Evolutionary conservation across 2,329 filamentous ascomycete species (phyloP).

Genomic region (Knoxdaviesia proteae): DNA sequence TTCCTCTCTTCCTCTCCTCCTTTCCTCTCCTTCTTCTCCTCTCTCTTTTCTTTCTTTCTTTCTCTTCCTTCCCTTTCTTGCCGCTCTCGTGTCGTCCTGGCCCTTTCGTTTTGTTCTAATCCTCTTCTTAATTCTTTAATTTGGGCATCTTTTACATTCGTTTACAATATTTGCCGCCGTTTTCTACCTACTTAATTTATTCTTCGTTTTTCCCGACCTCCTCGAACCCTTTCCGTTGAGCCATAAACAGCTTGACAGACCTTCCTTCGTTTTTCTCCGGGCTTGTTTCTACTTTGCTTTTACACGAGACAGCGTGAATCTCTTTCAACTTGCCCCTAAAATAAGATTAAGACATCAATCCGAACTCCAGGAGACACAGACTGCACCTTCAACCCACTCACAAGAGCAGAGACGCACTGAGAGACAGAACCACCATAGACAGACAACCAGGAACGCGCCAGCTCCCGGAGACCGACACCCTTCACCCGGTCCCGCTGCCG

Average conservation of each 20-base stretch:
- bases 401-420: too few species aligned
- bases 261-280: not conserved
- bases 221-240: too few species aligned
- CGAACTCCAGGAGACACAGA: not conserved
- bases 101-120: not conserved
- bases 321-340: not conserved
- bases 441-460: too few species aligned
- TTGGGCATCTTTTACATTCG: not conserved
- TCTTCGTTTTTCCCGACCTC: too few species aligned
- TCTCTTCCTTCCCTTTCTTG: not conserved
- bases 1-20: not conserved
- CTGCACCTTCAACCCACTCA: not conserved
- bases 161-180: not conserved
- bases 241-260: too few species aligned
- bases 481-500: not conserved
- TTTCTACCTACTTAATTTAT: not conserved
- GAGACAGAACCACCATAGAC: too few species aligned
- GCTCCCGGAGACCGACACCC: too few species aligned
- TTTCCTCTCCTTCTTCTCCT: not conserved
- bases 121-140: not conserved
- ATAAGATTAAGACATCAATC: not conserved
- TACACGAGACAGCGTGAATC: not conserved
- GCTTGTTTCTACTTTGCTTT: not conserved
- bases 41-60: not conserved
- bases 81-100: not conserved